A percentile compares a stretch with the other conserved stretches of the same genome.
Conservation (phyloP, 2,329 filamentous ascomycete species). For the Westerdykella aurantiaca region DNA sequence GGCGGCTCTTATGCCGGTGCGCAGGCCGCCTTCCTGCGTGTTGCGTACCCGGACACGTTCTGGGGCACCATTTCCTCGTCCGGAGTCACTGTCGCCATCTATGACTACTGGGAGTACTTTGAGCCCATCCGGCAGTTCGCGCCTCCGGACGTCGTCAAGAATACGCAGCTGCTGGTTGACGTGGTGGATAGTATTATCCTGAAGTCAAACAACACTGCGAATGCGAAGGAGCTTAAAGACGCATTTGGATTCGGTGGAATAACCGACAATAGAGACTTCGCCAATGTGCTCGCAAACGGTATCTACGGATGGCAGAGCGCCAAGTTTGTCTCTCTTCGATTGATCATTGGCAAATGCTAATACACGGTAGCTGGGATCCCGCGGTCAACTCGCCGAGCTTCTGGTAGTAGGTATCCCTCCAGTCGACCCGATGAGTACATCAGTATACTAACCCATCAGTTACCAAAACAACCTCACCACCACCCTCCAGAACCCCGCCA, state of each 20-base stretch:
- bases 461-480: conserved; percentile 53
- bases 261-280: conserved; percentile 51
- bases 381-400: conserved; percentile 46
- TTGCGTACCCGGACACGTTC: conserved; percentile 71
- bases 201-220: conserved; percentile 41
- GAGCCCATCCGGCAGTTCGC: conserved; percentile 53
- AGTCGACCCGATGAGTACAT: neutral
- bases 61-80: conserved; percentile 76
- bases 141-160: conserved; percentile 58
- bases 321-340: conserved; percentile 12
- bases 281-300: conserved; percentile 40
- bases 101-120: conserved; percentile 66
- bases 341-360: neutral
- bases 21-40: conserved; percentile 69
- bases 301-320: conserved; percentile 50
- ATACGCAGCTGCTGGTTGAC: conserved; percentile 56
- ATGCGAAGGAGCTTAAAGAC: conserved; percentile 45
- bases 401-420: conserved; percentile 32
- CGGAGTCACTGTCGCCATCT: conserved; percentile 70
- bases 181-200: conserved; percentile 56
- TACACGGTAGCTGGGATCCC: conserved; percentile 55
- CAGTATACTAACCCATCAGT: conserved; percentile 7
- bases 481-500: conserved; percentile 41
- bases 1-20: conserved; percentile 80
- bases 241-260: conserved; percentile 49